Conservation (phyloP, 176 grass and related monocot genomes). For the Zea mays region Zm-B73-REFERENCE-NAM-5.0 NC_050103.1:33653501-33654000, state of each 20-base stretch:
- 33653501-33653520: conserved; percentile 7
- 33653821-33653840: conserved; percentile 41
- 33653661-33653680: too few relatives aligned
- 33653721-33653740: conserved; percentile 39
- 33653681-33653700: too few relatives aligned
- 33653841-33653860: conserved; percentile 6
- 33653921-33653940: not conserved
- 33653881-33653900: conserved; percentile 10
- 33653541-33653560: too few relatives aligned
- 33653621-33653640: not conserved
- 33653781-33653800: conserved; percentile 35
- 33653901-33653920: conserved; percentile 6
- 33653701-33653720: not conserved
- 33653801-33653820: conserved; percentile 7
- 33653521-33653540: not conserved
- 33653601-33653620: conserved; percentile 23
- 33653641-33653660: not conserved
- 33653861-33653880: conserved; percentile 42
- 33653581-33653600: conserved; percentile 1
- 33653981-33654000: not conserved
- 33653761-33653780: conserved; percentile 25
- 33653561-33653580: conserved; percentile 42
- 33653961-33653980: not conserved
- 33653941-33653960: not conserved
- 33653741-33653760: conserved; percentile 43